Conservation (phyloP, 2,329 filamentous ascomycete species). For the Fusarium begoniae region DNA sequence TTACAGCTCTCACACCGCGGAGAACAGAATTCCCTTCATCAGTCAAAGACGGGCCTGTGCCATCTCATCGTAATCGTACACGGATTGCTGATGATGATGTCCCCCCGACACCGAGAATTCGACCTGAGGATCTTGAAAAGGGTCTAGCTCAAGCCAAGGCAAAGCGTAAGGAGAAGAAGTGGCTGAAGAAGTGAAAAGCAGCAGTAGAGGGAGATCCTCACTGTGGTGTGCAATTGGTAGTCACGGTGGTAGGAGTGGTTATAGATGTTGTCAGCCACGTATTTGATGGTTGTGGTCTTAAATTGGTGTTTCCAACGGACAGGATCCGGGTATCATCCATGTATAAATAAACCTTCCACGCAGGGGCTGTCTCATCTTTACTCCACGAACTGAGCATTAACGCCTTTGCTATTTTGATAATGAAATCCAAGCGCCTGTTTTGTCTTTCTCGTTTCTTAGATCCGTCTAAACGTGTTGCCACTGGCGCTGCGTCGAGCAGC, state of each 20-base stretch:
- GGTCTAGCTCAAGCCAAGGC: constrained; percentile 54
- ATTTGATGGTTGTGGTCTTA: constrained; percentile 10
- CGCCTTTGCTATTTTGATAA: constrained; percentile 38
- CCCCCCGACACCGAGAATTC: constrained; percentile 65
- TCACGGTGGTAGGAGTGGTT: background rate
- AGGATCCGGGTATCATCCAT: constrained; percentile 46
- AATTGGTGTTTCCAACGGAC: constrained; percentile 35
- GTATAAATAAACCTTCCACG: constrained; percentile 41
- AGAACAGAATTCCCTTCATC: constrained; percentile 68
- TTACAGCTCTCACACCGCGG: constrained; percentile 69
- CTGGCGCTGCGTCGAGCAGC: constrained; percentile 74
- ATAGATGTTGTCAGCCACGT: background rate
- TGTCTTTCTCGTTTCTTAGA: constrained; percentile 55
- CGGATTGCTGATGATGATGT: constrained; percentile 63
- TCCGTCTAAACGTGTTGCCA: constrained; percentile 76
- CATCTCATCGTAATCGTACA: constrained; percentile 50
- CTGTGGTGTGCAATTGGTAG: background rate
- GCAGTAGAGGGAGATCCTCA: background rate
- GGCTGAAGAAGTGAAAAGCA: constrained; percentile 28
- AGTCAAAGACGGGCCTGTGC: constrained; percentile 55
- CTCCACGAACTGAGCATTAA: constrained; percentile 36
- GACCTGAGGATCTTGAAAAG: constrained; percentile 68
- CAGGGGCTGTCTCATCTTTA: constrained; percentile 38
- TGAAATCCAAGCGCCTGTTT: constrained; percentile 37
- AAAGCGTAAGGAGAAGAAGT: constrained; percentile 47